Percentiles rank a stretch among this genome's conserved stretches.
Conservation (phyloP, 768 basidiomycete genomes). For the Lyophyllum decastes region DNA sequence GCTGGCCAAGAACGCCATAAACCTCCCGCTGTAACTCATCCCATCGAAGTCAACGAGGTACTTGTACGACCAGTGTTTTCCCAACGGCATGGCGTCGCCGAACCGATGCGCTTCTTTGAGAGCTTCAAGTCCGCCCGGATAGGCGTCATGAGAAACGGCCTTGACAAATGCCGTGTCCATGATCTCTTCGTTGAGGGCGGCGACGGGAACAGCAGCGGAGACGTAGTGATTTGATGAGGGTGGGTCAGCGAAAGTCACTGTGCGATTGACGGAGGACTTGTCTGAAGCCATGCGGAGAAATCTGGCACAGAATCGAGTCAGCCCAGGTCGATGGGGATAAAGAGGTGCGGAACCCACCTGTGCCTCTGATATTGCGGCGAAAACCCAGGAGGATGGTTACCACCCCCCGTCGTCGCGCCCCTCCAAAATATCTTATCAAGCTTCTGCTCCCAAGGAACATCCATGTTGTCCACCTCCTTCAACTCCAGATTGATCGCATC, state of each 20-base stretch:
- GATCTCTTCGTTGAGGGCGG: conserved; percentile 69
- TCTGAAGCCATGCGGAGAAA: conserved; percentile 82
- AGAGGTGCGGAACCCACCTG: conserved; percentile 43
- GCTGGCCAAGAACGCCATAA: conserved; percentile 82
- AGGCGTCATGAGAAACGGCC: conserved; percentile 65
- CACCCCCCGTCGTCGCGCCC: conserved; percentile 95
- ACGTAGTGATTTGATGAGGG: conserved; percentile 56
- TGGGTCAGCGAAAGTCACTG: conserved; percentile 72
- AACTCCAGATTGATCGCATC: conserved; percentile 78
- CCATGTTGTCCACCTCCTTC: conserved; percentile 82
- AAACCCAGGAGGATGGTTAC: conserved; percentile 84
- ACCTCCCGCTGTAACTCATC: conserved; percentile 91
- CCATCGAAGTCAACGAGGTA: conserved; percentile 92
- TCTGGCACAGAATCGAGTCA: conserved; percentile 43
- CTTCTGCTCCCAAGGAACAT: conserved; percentile 88
- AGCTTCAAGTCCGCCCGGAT: conserved; percentile 73
- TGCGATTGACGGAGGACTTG: conserved; percentile 49
- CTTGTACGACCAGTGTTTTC: conserved; percentile 91
- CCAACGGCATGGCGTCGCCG: conserved; percentile 75
- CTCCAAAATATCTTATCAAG: conserved; percentile 79
- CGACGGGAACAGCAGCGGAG: conserved; percentile 60
- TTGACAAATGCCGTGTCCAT: conserved; percentile 91
- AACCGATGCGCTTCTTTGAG: conserved; percentile 50
- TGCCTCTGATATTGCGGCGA: conserved; percentile 85
- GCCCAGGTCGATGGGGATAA: conserved; percentile 7